phyloP scores from a whole-genome alignment of 208 protist species.

The Angomonas deanei region DNA sequence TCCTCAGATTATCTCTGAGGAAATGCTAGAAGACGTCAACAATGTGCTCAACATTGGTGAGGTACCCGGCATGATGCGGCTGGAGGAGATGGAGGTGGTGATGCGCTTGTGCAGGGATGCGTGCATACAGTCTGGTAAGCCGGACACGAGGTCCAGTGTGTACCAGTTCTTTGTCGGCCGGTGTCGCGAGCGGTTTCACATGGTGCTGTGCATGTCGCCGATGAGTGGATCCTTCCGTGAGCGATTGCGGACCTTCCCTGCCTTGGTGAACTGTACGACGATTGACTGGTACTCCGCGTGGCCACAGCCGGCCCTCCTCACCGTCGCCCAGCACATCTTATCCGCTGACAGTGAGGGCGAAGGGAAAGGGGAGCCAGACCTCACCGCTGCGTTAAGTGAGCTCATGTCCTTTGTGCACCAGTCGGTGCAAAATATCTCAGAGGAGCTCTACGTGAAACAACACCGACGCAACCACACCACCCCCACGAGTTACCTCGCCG shows the following conservation, averaged over 20 bases:
- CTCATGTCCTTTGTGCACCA: constrained; percentile 90
- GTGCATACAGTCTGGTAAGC: constrained; percentile 69
- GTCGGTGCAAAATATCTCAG: constrained; percentile 70
- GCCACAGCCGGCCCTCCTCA: constrained; percentile 90
- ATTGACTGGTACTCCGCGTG: constrained; percentile 97
- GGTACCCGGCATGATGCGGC: constrained; percentile 93
- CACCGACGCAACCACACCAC: constrained; percentile 93
- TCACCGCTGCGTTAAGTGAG: constrained; percentile 44
- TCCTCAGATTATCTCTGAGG: constrained; percentile 88
- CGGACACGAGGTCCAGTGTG: constrained; percentile 86
- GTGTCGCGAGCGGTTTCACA: constrained; percentile 92
- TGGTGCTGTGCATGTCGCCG: constrained; percentile 94
- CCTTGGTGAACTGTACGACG: constrained; percentile 96
- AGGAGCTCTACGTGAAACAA: constrained; percentile 82
- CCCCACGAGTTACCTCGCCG: constrained; percentile 93
- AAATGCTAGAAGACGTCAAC: constrained; percentile 97
- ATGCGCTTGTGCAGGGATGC: constrained; percentile 66
- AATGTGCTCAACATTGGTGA: constrained; percentile 96
- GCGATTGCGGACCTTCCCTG: constrained; percentile 95
- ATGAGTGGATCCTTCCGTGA: constrained; percentile 91
- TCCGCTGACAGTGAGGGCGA: constrained; percentile 16
- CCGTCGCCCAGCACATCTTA: constrained; percentile 52
- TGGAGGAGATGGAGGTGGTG: constrained; percentile 94
- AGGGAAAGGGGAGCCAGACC: not conserved
- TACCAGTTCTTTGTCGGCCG: constrained; percentile 89